Conservation (phyloP, 257 asterid genomes). For the Perilla frutescens region DNA sequence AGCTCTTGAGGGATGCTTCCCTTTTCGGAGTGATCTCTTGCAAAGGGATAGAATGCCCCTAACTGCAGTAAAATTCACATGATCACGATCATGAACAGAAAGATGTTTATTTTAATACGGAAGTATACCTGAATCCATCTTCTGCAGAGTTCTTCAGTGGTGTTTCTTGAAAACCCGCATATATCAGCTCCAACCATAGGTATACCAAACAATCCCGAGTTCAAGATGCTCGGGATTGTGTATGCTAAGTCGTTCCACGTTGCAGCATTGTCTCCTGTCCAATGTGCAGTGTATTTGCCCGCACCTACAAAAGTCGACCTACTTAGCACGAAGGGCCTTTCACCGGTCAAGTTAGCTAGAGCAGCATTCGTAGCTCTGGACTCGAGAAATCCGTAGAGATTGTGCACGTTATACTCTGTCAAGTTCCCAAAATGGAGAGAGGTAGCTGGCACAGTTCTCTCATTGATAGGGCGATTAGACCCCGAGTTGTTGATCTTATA, state of each 20-base stretch:
- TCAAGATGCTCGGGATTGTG: slow-evolving; percentile 72
- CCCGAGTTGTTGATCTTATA: slow-evolving; percentile 81
- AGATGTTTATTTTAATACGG: too few species aligned
- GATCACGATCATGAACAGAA: neutral
- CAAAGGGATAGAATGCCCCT: slow-evolving; percentile 74
- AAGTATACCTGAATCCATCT: slow-evolving; percentile 63
- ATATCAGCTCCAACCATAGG: slow-evolving; percentile 99
- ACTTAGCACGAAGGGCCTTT: slow-evolving; percentile 83
- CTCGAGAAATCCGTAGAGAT: slow-evolving; percentile 81
- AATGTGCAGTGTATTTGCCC: slow-evolving; percentile 87
- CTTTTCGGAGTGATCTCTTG: slow-evolving; percentile 60
- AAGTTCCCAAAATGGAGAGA: slow-evolving; percentile 65
- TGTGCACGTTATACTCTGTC: slow-evolving; percentile 76
- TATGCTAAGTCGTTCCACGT: slow-evolving; percentile 86
- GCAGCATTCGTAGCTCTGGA: slow-evolving; percentile 74
- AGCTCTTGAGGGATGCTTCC: slow-evolving; percentile 53
- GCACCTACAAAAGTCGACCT: slow-evolving; percentile 92
- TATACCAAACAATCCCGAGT: slow-evolving; percentile 78
- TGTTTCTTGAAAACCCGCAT: slow-evolving; percentile 70
- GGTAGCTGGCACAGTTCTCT: slow-evolving; percentile 69
- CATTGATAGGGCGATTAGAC: slow-evolving; percentile 44
- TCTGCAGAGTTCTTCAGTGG: slow-evolving; percentile 90
- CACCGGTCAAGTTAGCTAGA: slow-evolving; percentile 52
- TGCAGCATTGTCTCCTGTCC: slow-evolving; percentile 97
- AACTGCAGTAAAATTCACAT: slow-evolving; percentile 39